These are phyloP conservation scores for Stachybotrys chartarum DNA, from an alignment of 2,329 filamentous ascomycete genomes.

Conservation along the genomic window DNA sequence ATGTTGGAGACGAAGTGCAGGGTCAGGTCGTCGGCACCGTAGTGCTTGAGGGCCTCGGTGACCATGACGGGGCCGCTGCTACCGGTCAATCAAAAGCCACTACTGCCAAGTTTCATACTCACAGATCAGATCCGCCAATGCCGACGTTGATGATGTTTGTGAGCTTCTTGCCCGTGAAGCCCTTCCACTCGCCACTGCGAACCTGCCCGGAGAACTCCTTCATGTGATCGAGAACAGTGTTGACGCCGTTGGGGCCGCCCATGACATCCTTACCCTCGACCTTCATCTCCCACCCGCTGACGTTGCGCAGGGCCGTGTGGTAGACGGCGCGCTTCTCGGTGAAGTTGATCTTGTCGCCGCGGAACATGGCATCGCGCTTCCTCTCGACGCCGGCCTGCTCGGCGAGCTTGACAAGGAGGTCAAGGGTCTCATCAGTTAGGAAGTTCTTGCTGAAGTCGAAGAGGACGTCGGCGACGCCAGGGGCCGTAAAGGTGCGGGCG, in stretches of 20 bases:
- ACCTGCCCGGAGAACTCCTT: slow-evolving; percentile 97
- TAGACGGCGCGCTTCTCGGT: slow-evolving; percentile 95
- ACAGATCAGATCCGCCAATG: slow-evolving; percentile 98
- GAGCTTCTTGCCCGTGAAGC: slow-evolving; percentile 94
- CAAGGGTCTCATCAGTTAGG: slow-evolving; percentile 83
- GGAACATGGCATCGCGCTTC: slow-evolving; percentile 96
- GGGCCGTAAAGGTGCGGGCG: slow-evolving; percentile 76
- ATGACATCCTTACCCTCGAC: slow-evolving; percentile 93
- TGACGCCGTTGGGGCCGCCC: slow-evolving; percentile 79
- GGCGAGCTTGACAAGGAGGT: slow-evolving; percentile 80
- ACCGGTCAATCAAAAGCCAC: no score
- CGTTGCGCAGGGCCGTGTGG: slow-evolving; percentile 89
- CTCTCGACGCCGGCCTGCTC: slow-evolving; percentile 86
- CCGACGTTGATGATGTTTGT: slow-evolving; percentile 96
- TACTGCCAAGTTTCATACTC: slow-evolving; percentile 33
- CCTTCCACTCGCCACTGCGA: slow-evolving; percentile 92
- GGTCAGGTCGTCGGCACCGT: slow-evolving; percentile 77
- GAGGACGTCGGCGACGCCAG: slow-evolving; percentile 76
- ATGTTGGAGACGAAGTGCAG: slow-evolving; percentile 99
- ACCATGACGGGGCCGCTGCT: slow-evolving; percentile 94
- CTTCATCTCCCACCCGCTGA: slow-evolving; percentile 70
- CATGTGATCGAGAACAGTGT: slow-evolving; percentile 90
- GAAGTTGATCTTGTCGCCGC: slow-evolving; percentile 98
- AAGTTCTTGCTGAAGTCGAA: slow-evolving; percentile 99
- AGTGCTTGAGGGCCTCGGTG: slow-evolving; percentile 92